Evolutionary conservation across 208 protist genomes (phyloP).

Genomic region (Trypanosoma cruzi): DNA sequence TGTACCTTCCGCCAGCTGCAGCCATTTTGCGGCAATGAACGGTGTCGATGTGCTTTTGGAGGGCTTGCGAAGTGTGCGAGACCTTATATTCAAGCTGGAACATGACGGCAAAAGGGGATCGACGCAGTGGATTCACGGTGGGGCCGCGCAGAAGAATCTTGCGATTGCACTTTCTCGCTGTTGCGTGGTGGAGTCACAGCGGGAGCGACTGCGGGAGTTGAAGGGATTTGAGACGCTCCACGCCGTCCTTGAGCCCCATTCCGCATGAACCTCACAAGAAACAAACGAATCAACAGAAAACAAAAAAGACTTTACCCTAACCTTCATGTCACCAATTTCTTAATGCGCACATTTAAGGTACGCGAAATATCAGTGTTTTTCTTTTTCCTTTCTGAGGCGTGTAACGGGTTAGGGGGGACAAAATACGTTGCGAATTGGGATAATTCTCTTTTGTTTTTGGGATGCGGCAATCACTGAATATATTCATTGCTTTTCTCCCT

Average conservation of each 20-base stretch:
- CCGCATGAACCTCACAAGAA: no score
- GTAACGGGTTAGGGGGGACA: no score
- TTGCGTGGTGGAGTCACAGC: constrained; percentile 32
- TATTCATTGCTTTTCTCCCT: no score
- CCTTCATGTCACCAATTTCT: no score
- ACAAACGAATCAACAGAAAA: no score
- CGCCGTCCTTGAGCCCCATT: constrained; percentile 33
- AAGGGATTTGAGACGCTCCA: constrained; percentile 53
- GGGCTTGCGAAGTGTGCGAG: constrained; percentile 26
- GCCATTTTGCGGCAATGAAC: neutral
- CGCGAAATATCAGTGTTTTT: no score
- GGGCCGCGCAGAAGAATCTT: constrained; percentile 39
- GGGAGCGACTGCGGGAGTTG: constrained; percentile 38
- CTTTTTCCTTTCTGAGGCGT: no score
- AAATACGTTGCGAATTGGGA: no score
- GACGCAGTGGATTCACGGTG: constrained; percentile 23
- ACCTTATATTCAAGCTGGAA: constrained; percentile 24
- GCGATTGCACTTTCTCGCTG: constrained; percentile 38
- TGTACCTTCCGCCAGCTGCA: constrained; percentile 6
- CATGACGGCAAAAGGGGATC: constrained; percentile 19
- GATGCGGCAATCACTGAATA: no score
- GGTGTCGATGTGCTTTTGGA: constrained; percentile 36
- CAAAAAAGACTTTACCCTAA: no score
- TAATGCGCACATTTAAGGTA: no score
- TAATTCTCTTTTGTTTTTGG: no score